These are phyloP conservation scores for Haplosporangium sp. DNA, from an alignment of 371 early-diverging fungal genomes.

Conservation along the genomic window DNA sequence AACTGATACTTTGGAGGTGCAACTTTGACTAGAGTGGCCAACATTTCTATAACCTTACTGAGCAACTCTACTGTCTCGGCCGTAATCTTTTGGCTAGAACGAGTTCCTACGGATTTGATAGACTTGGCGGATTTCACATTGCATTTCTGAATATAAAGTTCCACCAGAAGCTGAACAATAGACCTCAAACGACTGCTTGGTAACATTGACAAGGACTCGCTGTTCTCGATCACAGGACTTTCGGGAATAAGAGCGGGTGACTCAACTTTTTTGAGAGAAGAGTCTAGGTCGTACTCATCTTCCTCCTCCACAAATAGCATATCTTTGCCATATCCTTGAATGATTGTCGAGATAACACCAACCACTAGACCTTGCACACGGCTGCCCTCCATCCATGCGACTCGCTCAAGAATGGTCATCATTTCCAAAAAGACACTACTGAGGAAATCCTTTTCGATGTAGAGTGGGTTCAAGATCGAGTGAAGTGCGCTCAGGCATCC, in stretches of 20 bases:
- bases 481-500: constrained; percentile 44
- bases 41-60: constrained; percentile 39
- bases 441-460: constrained; percentile 32
- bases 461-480: constrained; percentile 35
- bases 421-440: constrained; percentile 47
- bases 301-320: constrained; percentile 33
- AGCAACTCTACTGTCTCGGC: constrained; percentile 44
- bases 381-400: constrained; percentile 55
- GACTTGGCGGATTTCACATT: constrained; percentile 23
- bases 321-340: constrained; percentile 43
- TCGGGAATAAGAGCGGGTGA: not conserved
- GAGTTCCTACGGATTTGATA: constrained; percentile 13
- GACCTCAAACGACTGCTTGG: constrained; percentile 36
- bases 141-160: constrained; percentile 46
- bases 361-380: constrained; percentile 44
- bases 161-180: constrained; percentile 46
- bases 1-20: constrained; percentile 44
- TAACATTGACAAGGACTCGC: constrained; percentile 1
- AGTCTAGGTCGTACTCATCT: too few species aligned
- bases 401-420: constrained; percentile 52
- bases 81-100: constrained; percentile 27
- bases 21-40: constrained; percentile 37
- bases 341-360: constrained; percentile 39
- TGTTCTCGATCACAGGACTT: not conserved
- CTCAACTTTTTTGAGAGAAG: not conserved